phyloP scores from a whole-genome alignment of 176 grass and related monocot species.

The Triticum dicoccoides region DNA sequence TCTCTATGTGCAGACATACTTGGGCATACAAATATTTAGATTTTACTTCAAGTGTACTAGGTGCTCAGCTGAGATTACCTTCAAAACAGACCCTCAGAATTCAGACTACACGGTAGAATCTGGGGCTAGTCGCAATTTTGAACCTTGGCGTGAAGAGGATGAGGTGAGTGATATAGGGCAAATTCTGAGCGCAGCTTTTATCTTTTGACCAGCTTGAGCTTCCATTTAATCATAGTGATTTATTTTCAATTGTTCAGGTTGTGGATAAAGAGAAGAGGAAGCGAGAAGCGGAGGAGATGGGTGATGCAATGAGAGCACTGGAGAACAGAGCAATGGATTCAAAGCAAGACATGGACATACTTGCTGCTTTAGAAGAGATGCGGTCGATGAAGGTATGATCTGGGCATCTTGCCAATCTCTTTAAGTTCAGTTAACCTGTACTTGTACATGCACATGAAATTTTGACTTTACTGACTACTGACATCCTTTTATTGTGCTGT shows the following conservation, averaged over 20 bases:
- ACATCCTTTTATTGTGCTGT: constrained; percentile 33
- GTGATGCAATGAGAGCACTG: constrained; percentile 64
- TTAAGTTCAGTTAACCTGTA: background rate
- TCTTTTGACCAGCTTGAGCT: constrained; percentile 15
- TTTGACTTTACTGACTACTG: background rate
- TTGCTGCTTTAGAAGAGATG: constrained; percentile 61
- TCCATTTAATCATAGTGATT: background rate
- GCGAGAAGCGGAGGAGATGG: constrained; percentile 73
- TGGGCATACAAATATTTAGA: constrained; percentile 78
- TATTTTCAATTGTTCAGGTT: constrained; percentile 32
- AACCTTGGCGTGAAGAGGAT: constrained; percentile 69
- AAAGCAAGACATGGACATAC: constrained; percentile 60
- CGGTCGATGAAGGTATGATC: constrained; percentile 50
- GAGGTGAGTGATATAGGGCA: constrained; percentile 36
- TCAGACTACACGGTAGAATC: constrained; percentile 79
- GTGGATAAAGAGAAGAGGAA: constrained; percentile 63
- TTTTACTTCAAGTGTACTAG: constrained; percentile 84
- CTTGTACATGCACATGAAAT: background rate
- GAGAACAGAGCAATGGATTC: constrained; percentile 57
- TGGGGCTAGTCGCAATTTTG: constrained; percentile 69
- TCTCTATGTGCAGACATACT: constrained; percentile 43
- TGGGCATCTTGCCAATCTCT: background rate
- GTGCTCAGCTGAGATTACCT: constrained; percentile 77
- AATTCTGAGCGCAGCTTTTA: constrained; percentile 3
- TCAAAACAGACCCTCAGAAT: constrained; percentile 86